Percentiles rank a stretch among this genome's conserved stretches.
Conservation (phyloP, 2,329 filamentous ascomycete genomes). For the Diplodia scrobiculata region DNA sequence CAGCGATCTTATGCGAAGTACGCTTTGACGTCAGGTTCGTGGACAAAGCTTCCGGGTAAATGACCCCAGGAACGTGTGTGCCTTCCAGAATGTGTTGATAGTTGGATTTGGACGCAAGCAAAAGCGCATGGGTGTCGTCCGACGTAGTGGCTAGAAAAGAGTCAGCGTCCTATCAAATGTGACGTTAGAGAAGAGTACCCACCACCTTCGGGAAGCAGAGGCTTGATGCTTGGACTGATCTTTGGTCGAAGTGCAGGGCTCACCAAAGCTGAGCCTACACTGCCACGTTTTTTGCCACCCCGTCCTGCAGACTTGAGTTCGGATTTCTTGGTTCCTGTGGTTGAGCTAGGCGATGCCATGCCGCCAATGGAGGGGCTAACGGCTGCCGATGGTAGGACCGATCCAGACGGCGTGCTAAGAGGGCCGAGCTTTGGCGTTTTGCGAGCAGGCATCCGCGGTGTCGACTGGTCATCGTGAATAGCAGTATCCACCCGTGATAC, state of each 20-base stretch:
- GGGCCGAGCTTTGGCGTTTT: slow-evolving; percentile 67
- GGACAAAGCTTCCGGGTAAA: slow-evolving; percentile 86
- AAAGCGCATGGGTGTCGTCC: slow-evolving; percentile 65
- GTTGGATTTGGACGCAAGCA: slow-evolving; percentile 92
- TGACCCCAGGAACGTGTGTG: slow-evolving; percentile 83
- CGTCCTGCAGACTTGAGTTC: slow-evolving; percentile 31
- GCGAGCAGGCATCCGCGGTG: slow-evolving; percentile 64
- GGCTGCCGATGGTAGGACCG: slow-evolving; percentile 36
- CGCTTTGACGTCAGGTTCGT: slow-evolving; percentile 95
- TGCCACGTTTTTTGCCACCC: slow-evolving; percentile 50
- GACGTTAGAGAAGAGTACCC: slow-evolving; percentile 38
- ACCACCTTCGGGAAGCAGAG: slow-evolving; percentile 73
- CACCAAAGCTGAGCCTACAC: slow-evolving; percentile 59
- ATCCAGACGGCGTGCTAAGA: slow-evolving; percentile 52
- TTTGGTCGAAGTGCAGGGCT: slow-evolving; percentile 84
- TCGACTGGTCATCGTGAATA: slow-evolving; percentile 52
- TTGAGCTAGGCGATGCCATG: slow-evolving; percentile 52
- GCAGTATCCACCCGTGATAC: slow-evolving; percentile 57
- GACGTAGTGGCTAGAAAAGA: slow-evolving; percentile 42
- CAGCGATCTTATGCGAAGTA: slow-evolving; percentile 96
- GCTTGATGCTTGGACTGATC: slow-evolving; percentile 94
- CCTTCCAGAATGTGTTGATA: slow-evolving; percentile 97
- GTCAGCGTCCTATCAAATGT: not conserved
- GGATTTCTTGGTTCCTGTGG: slow-evolving; percentile 21
- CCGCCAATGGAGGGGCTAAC: slow-evolving; percentile 58